These are phyloP conservation scores for Fusarium equiseti DNA, from an alignment of 2,329 filamentous ascomycete species.

Conservation along the genomic window DNA sequence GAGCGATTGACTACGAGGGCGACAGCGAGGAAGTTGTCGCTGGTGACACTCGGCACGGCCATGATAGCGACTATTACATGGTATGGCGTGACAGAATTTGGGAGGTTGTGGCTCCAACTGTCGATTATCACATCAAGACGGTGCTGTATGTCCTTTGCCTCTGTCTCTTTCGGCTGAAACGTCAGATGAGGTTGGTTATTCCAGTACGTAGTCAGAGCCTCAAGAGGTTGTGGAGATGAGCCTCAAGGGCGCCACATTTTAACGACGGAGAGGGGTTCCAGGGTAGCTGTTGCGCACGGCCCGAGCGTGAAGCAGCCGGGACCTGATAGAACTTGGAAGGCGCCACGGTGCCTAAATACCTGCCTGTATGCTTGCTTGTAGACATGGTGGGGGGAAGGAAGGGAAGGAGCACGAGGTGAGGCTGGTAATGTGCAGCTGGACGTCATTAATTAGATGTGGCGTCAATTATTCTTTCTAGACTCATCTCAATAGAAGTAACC, in stretches of 20 bases:
- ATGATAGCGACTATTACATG: conserved; percentile 42
- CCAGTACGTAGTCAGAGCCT: conserved; percentile 26
- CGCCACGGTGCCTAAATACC: background rate
- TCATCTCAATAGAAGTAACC: background rate
- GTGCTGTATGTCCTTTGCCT: background rate
- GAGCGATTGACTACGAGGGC: conserved; percentile 80
- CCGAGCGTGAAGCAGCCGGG: background rate
- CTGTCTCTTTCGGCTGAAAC: background rate
- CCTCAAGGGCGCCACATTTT: conserved; percentile 36
- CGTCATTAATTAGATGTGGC: background rate
- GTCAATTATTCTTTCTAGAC: background rate
- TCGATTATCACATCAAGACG: conserved; percentile 6
- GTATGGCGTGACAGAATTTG: conserved; percentile 7
- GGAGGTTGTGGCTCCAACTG: background rate
- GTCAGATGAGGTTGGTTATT: conserved; percentile 21
- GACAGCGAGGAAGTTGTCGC: conserved; percentile 74
- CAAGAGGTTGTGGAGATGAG: conserved; percentile 33
- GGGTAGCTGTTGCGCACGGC: background rate
- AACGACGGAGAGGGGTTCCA: background rate
- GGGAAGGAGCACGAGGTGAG: conserved; percentile 19
- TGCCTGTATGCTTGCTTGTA: background rate
- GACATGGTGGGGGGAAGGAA: background rate
- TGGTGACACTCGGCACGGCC: conserved; percentile 64
- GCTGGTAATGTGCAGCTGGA: background rate
- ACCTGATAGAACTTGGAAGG: background rate